phyloP scores from a whole-genome alignment of 2,329 filamentous ascomycete species.

The Cordyceps pruinosa region DNA sequence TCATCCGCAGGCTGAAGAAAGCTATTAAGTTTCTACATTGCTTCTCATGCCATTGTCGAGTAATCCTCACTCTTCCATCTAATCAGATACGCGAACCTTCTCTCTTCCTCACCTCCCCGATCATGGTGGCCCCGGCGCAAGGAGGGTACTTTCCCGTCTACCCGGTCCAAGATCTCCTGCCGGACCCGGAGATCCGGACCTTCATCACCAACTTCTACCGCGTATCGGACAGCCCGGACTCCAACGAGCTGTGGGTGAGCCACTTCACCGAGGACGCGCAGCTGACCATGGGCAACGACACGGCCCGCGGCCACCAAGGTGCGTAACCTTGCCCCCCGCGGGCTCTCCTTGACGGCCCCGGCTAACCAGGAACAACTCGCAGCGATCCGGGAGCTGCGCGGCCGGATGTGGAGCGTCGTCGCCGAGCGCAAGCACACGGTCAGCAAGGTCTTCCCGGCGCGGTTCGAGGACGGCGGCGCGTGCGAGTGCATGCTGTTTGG shows the following conservation, averaged over 20 bases:
- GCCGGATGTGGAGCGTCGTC: conserved; percentile 38
- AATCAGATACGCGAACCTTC: not conserved
- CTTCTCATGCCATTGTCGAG: not conserved
- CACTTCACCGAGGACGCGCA: conserved; percentile 36
- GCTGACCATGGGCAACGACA: conserved; percentile 35
- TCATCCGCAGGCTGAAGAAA: not conserved
- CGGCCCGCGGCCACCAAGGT: conserved; percentile 31
- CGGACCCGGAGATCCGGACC: conserved; percentile 26
- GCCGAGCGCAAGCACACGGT: conserved; percentile 34
- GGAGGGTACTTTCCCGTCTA: conserved; percentile 27
- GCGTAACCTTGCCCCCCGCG: conserved; percentile 7
- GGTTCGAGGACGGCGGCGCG: conserved; percentile 23
- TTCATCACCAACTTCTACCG: conserved; percentile 40
- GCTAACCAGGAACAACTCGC: not conserved
- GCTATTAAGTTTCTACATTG: not conserved
- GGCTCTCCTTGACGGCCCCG: not conserved
- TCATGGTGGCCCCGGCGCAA: conserved; percentile 1
- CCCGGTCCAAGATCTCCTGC: conserved; percentile 23
- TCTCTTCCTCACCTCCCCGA: not conserved
- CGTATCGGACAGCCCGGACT: conserved; percentile 34
- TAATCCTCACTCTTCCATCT: too few species aligned
- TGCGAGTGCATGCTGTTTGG: conserved; percentile 31
- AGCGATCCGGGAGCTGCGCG: conserved; percentile 36
- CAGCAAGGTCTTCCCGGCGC: conserved; percentile 35
- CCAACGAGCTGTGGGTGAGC: conserved; percentile 37